phyloP scores from a whole-genome alignment of 169 alveolate species.

The Cryptosporidium andersoni region DNA sequence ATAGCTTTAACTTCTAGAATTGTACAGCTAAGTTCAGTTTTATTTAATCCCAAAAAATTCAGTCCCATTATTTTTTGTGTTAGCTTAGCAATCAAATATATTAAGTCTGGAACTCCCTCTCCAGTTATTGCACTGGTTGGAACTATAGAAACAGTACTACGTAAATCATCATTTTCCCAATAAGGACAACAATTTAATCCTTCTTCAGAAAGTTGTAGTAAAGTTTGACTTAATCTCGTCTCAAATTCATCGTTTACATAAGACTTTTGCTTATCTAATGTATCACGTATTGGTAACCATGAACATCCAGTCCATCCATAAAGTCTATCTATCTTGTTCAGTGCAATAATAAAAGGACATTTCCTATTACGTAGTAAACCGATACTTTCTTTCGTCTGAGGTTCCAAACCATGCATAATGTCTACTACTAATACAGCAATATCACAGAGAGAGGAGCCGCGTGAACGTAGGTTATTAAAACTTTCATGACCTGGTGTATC shows the following conservation, averaged over 20 bases:
- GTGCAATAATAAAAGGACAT: conserved; percentile 98
- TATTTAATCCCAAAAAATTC: conserved; percentile 82
- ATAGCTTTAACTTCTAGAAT: conserved; percentile 95
- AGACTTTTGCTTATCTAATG: conserved; percentile 86
- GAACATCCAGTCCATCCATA: conserved; percentile 92
- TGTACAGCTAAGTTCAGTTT: conserved; percentile 92
- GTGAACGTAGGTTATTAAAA: conserved; percentile 88
- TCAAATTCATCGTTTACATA: conserved; percentile 88
- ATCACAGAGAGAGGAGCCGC: conserved; percentile 99
- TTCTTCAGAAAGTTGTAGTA: conserved; percentile 92
- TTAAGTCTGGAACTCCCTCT: conserved; percentile 97
- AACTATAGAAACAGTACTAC: conserved; percentile 92
- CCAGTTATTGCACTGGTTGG: conserved; percentile 99
- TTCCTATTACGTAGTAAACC: conserved; percentile 88
- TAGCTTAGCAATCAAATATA: conserved; percentile 89
- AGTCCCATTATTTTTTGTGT: conserved; percentile 88
- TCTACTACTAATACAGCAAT: conserved; percentile 98
- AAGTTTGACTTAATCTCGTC: conserved; percentile 81
- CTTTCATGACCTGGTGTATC: conserved; percentile 99
- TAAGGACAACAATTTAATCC: conserved; percentile 94
- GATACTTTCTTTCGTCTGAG: conserved; percentile 95
- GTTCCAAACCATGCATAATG: conserved; percentile 99
- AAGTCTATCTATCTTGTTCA: conserved; percentile 97
- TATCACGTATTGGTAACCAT: conserved; percentile 88
- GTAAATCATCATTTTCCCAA: conserved; percentile 94